These are phyloP conservation scores for Tolypocladium endophyticum DNA, from an alignment of 2,329 filamentous ascomycete species.

Conservation along the genomic window DNA sequence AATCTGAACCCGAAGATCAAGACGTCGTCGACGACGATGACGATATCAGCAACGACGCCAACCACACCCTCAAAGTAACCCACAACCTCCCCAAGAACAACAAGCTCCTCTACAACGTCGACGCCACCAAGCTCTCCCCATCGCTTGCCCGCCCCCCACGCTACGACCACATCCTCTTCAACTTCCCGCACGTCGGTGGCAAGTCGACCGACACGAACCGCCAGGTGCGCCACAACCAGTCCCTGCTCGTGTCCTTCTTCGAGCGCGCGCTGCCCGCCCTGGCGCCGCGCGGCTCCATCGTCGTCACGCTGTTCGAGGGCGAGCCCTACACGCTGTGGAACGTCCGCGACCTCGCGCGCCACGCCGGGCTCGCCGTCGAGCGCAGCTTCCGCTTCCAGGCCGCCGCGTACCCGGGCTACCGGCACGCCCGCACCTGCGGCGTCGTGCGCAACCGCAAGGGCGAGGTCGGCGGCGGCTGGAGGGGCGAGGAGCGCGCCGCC, in stretches of 20 bases:
- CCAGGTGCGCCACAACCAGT: conserved; percentile 87
- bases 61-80: conserved; percentile 2
- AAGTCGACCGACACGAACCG: conserved; percentile 88
- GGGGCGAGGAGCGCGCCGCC: conserved; percentile 31
- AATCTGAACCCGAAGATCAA: conserved; percentile 2
- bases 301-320: conserved; percentile 85
- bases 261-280: conserved; percentile 30
- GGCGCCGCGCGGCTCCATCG: conserved; percentile 45
- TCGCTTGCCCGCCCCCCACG: conserved; percentile 25
- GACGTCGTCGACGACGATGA: not conserved
- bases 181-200: conserved; percentile 94
- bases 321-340: conserved; percentile 97
- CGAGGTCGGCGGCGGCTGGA: conserved; percentile 31
- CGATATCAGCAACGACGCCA: conserved; percentile 4
- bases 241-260: conserved; percentile 63
- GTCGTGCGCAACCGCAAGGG: conserved; percentile 41
- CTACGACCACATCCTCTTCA: conserved; percentile 81
- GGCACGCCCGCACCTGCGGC: conserved; percentile 62
- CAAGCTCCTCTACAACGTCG: conserved; percentile 36
- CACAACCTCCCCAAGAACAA: conserved; percentile 15
- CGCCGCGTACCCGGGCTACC: conserved; percentile 60
- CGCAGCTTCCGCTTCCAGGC: conserved; percentile 61
- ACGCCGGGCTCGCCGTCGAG: conserved; percentile 60
- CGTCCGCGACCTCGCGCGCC: conserved; percentile 73
- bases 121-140: conserved; percentile 52